A percentile compares a stretch with the other conserved stretches of the same genome.
Evolutionary conservation across 805 yeast species (phyloP).

Genomic region (Starmerella asiatica): DNA sequence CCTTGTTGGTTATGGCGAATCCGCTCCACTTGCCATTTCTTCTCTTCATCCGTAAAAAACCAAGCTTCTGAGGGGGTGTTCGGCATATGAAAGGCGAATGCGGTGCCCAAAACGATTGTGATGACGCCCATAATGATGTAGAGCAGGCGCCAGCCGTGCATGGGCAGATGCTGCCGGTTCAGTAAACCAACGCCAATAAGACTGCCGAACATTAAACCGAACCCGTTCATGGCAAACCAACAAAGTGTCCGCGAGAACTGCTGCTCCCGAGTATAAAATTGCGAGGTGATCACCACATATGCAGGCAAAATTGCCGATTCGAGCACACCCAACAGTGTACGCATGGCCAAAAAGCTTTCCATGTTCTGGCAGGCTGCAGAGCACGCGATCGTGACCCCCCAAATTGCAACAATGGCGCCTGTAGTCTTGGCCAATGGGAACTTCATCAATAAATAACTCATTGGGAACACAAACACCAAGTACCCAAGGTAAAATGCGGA

Average conservation of each 20-base stretch:
- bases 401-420: conserved; percentile 35
- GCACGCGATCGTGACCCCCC: conserved; percentile 46
- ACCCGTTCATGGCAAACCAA: conserved; percentile 34
- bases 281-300: conserved; percentile 41
- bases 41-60: conserved; percentile 33
- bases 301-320: conserved; percentile 46
- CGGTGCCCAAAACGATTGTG: conserved; percentile 39
- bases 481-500: conserved; percentile 51
- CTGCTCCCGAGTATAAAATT: conserved; percentile 39
- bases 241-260: conserved; percentile 35
- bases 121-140: conserved; percentile 48
- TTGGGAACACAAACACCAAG: conserved; percentile 41
- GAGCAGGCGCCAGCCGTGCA: conserved; percentile 47
- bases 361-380: conserved; percentile 34
- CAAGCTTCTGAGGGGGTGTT: conserved; percentile 35
- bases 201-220: conserved; percentile 29
- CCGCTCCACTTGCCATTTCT: conserved; percentile 37
- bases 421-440: conserved; percentile 43
- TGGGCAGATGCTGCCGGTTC: conserved; percentile 7
- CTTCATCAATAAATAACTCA: conserved; percentile 35
- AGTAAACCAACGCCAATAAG: conserved; percentile 21
- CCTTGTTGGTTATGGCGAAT: conserved; percentile 46
- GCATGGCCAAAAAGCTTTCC: conserved; percentile 34
- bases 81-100: conserved; percentile 40
- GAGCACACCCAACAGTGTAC: conserved; percentile 38